Evolutionary conservation across 106 monocot species (phyloP).

Genomic region (Acorus calamus): DNA sequence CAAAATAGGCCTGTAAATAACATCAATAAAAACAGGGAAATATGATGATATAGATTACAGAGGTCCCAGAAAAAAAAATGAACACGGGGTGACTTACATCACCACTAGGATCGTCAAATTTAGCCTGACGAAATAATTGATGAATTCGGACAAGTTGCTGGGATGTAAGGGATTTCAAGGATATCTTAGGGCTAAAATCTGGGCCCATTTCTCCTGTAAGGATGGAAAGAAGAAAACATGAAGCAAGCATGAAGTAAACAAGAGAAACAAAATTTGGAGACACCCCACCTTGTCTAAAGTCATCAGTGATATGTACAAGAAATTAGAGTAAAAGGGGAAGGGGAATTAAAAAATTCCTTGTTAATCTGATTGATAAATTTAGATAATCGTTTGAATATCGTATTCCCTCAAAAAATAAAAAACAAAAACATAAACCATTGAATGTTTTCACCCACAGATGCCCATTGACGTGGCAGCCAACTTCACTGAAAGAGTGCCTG

Average conservation of each 20-base stretch:
- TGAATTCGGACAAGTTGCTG: conserved; percentile 94
- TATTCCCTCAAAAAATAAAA: no score
- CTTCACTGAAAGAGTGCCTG: no score
- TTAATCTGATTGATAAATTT: no score
- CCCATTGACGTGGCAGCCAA: no score
- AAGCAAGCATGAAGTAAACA: background rate
- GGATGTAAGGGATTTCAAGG: conserved; percentile 74
- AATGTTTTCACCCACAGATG: no score
- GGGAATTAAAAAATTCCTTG: no score
- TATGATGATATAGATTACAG: background rate
- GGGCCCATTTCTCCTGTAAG: conserved; percentile 87
- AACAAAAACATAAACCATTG: no score
- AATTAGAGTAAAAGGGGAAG: no score
- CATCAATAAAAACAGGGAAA: background rate
- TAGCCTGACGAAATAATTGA: conserved; percentile 96
- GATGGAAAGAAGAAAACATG: background rate
- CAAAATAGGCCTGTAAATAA: background rate
- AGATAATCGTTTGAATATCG: no score
- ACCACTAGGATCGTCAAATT: conserved; percentile 98
- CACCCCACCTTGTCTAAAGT: no score
- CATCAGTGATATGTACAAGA: no score
- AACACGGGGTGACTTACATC: conserved; percentile 43
- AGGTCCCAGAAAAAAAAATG: background rate
- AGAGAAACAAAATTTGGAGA: background rate
- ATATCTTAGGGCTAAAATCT: conserved; percentile 79